Conservation (phyloP, 805 yeast species). For the Candida berthetii region DNA sequence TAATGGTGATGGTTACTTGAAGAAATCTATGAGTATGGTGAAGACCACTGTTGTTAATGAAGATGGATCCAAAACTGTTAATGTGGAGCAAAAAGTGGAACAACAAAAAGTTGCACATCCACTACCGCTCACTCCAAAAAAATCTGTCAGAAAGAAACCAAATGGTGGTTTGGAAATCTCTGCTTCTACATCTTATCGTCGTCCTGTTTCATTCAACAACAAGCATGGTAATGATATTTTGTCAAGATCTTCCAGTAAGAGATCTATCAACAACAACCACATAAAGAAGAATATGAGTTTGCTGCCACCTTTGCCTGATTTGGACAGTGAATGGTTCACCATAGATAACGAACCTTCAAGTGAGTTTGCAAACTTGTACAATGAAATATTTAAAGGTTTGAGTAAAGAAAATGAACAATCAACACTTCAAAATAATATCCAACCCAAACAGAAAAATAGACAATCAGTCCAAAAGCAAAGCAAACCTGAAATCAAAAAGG, state of each 20-base stretch:
- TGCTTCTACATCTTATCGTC: slow-evolving; percentile 24
- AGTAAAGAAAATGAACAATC: neutral
- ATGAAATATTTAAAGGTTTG: slow-evolving; percentile 19
- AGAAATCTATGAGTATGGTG: slow-evolving; percentile 33
- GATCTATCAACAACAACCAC: slow-evolving; percentile 5
- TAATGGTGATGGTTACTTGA: slow-evolving; percentile 26
- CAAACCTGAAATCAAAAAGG: slow-evolving; percentile 1
- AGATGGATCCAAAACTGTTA: slow-evolving; percentile 19
- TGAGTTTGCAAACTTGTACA: slow-evolving; percentile 23
- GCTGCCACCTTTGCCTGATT: slow-evolving; percentile 22
- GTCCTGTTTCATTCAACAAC: slow-evolving; percentile 23
- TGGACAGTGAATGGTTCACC: slow-evolving; percentile 18
- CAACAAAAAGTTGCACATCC: slow-evolving; percentile 4
- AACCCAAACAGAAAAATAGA: too few relatives aligned
- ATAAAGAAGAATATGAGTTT: slow-evolving; percentile 18
- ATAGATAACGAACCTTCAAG: slow-evolving; percentile 12
- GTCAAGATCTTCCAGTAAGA: slow-evolving; percentile 20
- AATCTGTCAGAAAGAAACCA: slow-evolving; percentile 5
- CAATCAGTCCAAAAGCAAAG: too few relatives aligned
- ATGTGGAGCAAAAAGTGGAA: slow-evolving; percentile 19
- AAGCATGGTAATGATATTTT: slow-evolving; percentile 9
- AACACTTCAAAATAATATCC: too few relatives aligned
- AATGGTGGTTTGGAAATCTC: slow-evolving; percentile 22
- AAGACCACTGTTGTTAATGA: slow-evolving; percentile 32
- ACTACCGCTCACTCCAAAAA: slow-evolving; percentile 7